A percentile compares a stretch with the other conserved stretches of the same genome.
These are phyloP conservation scores for Aspergillus fijiensis DNA, from an alignment of 2,329 filamentous ascomycete species.

Conservation along the genomic window DNA sequence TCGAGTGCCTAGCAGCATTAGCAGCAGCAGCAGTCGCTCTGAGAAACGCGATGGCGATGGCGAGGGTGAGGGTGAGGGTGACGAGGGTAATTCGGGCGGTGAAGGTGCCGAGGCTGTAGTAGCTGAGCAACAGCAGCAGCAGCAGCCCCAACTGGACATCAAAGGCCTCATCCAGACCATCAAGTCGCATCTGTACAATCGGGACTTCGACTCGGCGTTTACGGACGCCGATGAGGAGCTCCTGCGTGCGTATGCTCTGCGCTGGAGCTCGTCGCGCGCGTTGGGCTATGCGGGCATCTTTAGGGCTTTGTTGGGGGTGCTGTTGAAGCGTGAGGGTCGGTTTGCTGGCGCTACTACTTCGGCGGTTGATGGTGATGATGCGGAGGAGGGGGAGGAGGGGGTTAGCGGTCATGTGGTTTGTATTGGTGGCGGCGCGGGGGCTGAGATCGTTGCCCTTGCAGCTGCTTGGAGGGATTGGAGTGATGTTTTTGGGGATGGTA, in stretches of 20 bases:
- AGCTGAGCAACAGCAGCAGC: not conserved
- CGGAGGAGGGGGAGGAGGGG: not conserved
- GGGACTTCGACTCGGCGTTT: conserved; percentile 83
- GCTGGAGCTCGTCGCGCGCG: conserved; percentile 87
- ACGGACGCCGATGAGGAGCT: conserved; percentile 60
- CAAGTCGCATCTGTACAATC: conserved; percentile 80
- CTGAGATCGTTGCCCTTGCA: conserved; percentile 65
- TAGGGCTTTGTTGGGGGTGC: conserved; percentile 32
- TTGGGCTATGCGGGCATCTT: conserved; percentile 74
- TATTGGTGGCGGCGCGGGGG: conserved; percentile 65
- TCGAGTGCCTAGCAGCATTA: not conserved
- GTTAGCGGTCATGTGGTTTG: conserved; percentile 48
- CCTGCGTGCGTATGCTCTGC: conserved; percentile 77
- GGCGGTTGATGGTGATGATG: no score
- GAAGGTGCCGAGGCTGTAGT: not conserved
- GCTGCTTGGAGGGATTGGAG: conserved; percentile 49
- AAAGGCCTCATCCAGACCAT: conserved; percentile 69
- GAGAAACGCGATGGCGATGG: not conserved
- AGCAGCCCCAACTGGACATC: conserved; percentile 32
- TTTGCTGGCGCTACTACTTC: not conserved
- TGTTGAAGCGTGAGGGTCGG: conserved; percentile 9
- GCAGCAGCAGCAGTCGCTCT: not conserved
- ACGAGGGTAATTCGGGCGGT: not conserved
- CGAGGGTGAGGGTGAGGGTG: not conserved
- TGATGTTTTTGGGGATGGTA: conserved; percentile 3